Percentiles rank a stretch among this genome's conserved stretches.
phyloP scores from a whole-genome alignment of 169 alveolate species.

The Plasmodium chabaudi region DNA sequence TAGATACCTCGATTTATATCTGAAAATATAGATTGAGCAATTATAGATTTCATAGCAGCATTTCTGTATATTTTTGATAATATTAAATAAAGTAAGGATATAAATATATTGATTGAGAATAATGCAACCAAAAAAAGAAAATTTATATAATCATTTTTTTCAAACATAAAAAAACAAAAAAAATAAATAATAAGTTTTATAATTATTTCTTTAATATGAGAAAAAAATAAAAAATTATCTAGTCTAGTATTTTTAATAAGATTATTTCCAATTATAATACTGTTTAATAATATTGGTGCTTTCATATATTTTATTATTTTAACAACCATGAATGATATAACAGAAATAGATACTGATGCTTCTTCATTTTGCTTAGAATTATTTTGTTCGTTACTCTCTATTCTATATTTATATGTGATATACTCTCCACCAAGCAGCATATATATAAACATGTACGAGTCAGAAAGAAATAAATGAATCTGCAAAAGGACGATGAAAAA shows the following conservation, averaged over 20 bases:
- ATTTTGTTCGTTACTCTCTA: not conserved
- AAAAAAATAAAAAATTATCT: slow-evolving; percentile 44
- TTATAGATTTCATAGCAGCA: slow-evolving; percentile 15
- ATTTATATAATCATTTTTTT: slow-evolving; percentile 10
- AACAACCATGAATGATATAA: slow-evolving; percentile 32
- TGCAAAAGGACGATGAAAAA: not conserved
- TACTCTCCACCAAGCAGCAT: slow-evolving; percentile 60
- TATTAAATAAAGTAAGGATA: slow-evolving; percentile 24
- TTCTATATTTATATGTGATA: slow-evolving; percentile 23
- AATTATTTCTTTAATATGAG: slow-evolving; percentile 44
- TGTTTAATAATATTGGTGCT: slow-evolving; percentile 36
- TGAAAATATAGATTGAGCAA: slow-evolving; percentile 21
- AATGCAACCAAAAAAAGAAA: not conserved
- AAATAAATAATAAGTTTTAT: slow-evolving; percentile 33
- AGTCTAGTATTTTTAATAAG: slow-evolving; percentile 57
- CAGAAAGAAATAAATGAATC: slow-evolving; percentile 42
- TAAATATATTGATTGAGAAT: slow-evolving; percentile 4
- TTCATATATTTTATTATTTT: slow-evolving; percentile 59
- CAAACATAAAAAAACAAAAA: slow-evolving; percentile 3
- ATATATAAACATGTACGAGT: slow-evolving; percentile 50
- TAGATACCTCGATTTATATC: not conserved
- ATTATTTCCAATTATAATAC: slow-evolving; percentile 42
- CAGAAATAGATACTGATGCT: slow-evolving; percentile 25
- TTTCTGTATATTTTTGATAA: slow-evolving; percentile 44
- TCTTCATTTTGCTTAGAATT: not conserved